Conservation (phyloP, 2,329 filamentous ascomycete genomes). For the Zymoseptoria ardabiliae region DNA sequence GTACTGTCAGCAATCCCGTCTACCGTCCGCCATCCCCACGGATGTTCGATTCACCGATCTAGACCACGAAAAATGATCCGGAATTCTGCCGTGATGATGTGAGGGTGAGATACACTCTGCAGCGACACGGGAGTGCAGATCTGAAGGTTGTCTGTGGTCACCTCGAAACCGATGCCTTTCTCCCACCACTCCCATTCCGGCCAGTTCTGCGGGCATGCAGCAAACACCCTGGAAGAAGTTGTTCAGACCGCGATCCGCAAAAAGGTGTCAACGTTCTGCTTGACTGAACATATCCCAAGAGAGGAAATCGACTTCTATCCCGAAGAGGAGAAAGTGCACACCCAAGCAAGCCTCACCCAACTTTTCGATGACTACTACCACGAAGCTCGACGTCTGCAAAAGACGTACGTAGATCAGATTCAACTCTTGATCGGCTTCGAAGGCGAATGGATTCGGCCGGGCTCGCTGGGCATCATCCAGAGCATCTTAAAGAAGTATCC, state of each 20-base stretch:
- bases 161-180: conserved; percentile 69
- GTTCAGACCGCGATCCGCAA: conserved; percentile 69
- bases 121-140: not conserved
- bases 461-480: conserved; percentile 53
- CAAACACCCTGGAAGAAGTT: conserved; percentile 75
- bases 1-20: not conserved
- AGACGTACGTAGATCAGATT: conserved; percentile 62
- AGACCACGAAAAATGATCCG: not conserved
- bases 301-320: conserved; percentile 77
- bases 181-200: conserved; percentile 98
- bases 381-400: conserved; percentile 67
- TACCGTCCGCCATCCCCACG: not conserved
- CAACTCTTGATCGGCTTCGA: conserved; percentile 85
- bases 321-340: conserved; percentile 54
- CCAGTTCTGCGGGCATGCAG: conserved; percentile 91
- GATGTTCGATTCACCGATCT: not conserved
- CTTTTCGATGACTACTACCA: conserved; percentile 64
- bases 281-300: conserved; percentile 95
- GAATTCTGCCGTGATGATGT: not conserved
- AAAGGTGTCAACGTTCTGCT: conserved; percentile 73
- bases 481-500: conserved; percentile 51
- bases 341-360: conserved; percentile 39
- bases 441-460: conserved; percentile 78
- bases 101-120: too few species aligned
- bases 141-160: not conserved